Evolutionary conservation across 2,329 filamentous ascomycete genomes (phyloP).

Genomic region (Neocatenulostroma microsporum): DNA sequence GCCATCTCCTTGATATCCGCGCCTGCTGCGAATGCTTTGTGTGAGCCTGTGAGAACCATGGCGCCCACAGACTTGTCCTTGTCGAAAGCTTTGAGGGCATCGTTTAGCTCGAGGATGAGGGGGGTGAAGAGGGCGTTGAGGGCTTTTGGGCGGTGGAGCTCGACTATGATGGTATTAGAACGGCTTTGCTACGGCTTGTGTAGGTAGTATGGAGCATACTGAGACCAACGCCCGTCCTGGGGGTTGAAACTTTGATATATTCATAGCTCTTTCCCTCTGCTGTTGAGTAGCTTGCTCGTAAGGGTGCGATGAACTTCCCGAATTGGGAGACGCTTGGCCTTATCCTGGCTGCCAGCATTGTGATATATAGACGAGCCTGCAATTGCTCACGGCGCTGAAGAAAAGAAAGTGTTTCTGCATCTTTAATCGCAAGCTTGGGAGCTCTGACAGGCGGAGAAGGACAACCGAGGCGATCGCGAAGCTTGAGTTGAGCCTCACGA

Average conservation of each 20-base stretch:
- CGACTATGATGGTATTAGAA: slow-evolving; percentile 53
- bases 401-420: not conserved
- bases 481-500: too few relatives aligned
- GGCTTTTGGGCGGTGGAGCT: slow-evolving; percentile 87
- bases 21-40: slow-evolving; percentile 87
- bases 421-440: not conserved
- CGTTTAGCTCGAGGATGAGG: slow-evolving; percentile 82
- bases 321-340: slow-evolving; percentile 56
- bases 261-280: slow-evolving; percentile 55
- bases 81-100: slow-evolving; percentile 65
- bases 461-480: too few relatives aligned
- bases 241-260: slow-evolving; percentile 71
- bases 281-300: slow-evolving; percentile 46
- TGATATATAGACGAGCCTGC: not conserved
- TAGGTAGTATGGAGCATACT: slow-evolving; percentile 47
- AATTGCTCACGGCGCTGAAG: not conserved
- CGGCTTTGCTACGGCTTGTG: not conserved
- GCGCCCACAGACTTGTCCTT: slow-evolving; percentile 60
- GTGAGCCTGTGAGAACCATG: slow-evolving; percentile 79
- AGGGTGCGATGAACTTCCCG: slow-evolving; percentile 50
- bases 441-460: not conserved
- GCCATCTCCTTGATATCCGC: slow-evolving; percentile 99
- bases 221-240: slow-evolving; percentile 81
- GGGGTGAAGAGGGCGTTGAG: slow-evolving; percentile 90
- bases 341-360: slow-evolving; percentile 32